These are phyloP conservation scores for Suhomyces choctaworum DNA, from an alignment of 1,139 yeast species.

Conservation along the genomic window DNA sequence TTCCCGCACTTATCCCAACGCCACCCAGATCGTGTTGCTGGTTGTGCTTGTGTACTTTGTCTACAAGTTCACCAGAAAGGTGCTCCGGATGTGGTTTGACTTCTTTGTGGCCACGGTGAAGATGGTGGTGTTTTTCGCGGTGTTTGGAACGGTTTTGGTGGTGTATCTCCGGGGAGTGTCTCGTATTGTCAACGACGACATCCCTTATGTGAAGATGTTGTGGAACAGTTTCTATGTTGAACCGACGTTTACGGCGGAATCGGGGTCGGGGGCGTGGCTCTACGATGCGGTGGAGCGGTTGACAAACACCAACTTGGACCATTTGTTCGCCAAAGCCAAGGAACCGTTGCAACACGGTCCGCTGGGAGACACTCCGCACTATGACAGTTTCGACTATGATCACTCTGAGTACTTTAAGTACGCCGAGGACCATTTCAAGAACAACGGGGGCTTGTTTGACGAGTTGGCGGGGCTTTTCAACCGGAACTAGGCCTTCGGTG, in stretches of 20 bases:
- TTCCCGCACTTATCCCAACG: conserved; percentile 28
- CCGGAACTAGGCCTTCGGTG: too few species aligned
- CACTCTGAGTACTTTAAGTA: conserved; percentile 20
- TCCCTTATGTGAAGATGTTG: conserved; percentile 10
- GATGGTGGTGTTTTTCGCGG: conserved; percentile 14
- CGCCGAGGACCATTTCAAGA: conserved; percentile 21
- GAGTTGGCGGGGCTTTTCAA: background rate
- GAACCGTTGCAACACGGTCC: conserved; percentile 4
- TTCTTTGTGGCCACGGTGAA: conserved; percentile 26
- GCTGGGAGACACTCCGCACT: background rate
- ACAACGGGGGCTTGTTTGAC: conserved; percentile 11
- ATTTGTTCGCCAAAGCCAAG: conserved; percentile 5
- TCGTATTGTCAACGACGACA: conserved; percentile 14
- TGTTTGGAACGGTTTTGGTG: conserved; percentile 13
- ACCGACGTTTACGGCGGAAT: background rate
- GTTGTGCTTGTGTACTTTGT: conserved; percentile 23
- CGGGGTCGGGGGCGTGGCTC: conserved; percentile 1
- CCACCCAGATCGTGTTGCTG: conserved; percentile 22
- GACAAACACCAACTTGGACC: conserved; percentile 4
- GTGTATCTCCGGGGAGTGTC: conserved; percentile 21
- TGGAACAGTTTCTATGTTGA: conserved; percentile 1
- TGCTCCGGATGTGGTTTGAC: conserved; percentile 30
- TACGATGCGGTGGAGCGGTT: conserved; percentile 1
- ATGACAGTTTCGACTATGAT: conserved; percentile 2
- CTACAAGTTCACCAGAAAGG: conserved; percentile 22